A percentile compares a stretch with the other conserved stretches of the same genome.
phyloP scores from a whole-genome alignment of 441 rosid species.

The Croton setiger region DNA sequence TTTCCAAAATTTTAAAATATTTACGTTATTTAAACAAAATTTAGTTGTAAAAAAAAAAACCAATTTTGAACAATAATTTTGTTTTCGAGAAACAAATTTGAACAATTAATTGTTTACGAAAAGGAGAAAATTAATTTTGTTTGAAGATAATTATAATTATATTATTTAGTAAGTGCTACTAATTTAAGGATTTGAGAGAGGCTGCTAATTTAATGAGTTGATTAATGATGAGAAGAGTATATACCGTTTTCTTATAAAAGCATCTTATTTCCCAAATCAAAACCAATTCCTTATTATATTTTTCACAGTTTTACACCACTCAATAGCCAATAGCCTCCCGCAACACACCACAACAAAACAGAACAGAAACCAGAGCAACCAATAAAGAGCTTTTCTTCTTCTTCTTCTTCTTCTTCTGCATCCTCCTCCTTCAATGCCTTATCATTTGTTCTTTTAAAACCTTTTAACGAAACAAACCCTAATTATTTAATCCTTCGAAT shows the following conservation, averaged over 20 bases:
- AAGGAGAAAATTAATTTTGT: too few species aligned
- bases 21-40: too few species aligned
- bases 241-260: neutral
- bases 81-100: too few species aligned
- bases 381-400: neutral
- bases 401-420: neutral
- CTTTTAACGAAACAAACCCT: neutral
- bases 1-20: too few species aligned
- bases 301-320: conserved; percentile 7
- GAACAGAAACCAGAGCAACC: neutral
- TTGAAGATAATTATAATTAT: too few species aligned
- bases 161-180: neutral
- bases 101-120: too few species aligned
- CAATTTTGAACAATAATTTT: too few species aligned
- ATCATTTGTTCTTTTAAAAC: neutral
- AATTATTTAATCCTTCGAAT: neutral
- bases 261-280: neutral
- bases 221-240: neutral
- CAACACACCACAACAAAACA: too few species aligned
- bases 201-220: neutral
- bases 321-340: neutral
- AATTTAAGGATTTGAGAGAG: too few species aligned
- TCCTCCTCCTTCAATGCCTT: neutral
- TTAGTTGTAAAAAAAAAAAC: too few species aligned
- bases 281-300: neutral